Evolutionary conservation across 306 rosid genomes (phyloP), one percentile per base, ranked within the genome.

Genomic region (Prunus dulcis): DNA sequence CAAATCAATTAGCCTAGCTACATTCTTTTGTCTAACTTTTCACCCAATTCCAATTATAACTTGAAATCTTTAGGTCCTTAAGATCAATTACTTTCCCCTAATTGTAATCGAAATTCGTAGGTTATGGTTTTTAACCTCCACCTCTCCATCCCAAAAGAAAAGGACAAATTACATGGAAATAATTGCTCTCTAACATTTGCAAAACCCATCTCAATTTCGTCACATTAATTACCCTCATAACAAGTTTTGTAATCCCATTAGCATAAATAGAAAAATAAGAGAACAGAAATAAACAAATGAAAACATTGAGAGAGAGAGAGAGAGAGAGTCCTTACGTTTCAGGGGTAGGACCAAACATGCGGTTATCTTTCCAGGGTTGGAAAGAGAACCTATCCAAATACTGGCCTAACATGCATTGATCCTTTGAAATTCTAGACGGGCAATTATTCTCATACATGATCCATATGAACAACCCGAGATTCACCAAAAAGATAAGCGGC

Each of bases 381-480:
- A 38, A 38, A 38, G 43, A 38, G 43, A 38, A 38, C 43, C 43
- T 87, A 13, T 86, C 89, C 14, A 96, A 73, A 12, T 67, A 23
- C 1, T 45, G 68, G 1, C 76, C 68, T 60, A 84, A 64, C 27
- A 95, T 72, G 62, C 99, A 95, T 12, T 19, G 38, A 2, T 69
- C 64, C 12, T 47, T 43, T 0, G 64, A 67, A 0, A 52, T 64
- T 27, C 28, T 52, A 1, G 76, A 69, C 11, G 99, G 99, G 78
- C 98, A 92, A 72, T 96, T 76, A 67, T 96, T 96, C 61, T 73
- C 19, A 69, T 91, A 91, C 93, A 96, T 89, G 55, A 62, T 53
- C 78, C 87, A 92, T 5, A 74, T 75, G 25, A 96, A 96, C 83
- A 87, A 30, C 5, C 78, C 87, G 19, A 86, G 3, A 72, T 91